Percentiles rank a stretch among this genome's conserved stretches.
phyloP scores from a whole-genome alignment of 2,329 filamentous ascomycete species.

The Fusarium keratoplasticum region DNA sequence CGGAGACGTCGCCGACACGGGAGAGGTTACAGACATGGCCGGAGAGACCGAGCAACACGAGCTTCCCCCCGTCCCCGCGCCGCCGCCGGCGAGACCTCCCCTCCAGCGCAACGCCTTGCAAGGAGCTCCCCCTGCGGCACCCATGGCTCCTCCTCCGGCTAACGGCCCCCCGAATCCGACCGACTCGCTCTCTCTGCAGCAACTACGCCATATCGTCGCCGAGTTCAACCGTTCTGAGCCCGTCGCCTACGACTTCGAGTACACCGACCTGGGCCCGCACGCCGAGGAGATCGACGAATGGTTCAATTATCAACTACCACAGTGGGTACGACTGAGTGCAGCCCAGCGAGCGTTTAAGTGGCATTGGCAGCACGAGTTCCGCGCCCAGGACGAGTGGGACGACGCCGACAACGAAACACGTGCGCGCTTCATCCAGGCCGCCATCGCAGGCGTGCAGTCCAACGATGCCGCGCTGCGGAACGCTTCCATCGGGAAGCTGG shows the following conservation, averaged over 20 bases:
- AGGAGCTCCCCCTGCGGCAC: slow-evolving; percentile 38
- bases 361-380: slow-evolving; percentile 72
- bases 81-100: slow-evolving; percentile 41
- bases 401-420: slow-evolving; percentile 68
- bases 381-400: slow-evolving; percentile 68
- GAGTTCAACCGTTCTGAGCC: slow-evolving; percentile 79
- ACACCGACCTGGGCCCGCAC: slow-evolving; percentile 78
- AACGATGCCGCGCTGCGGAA: slow-evolving; percentile 61
- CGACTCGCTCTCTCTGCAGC: slow-evolving; percentile 81
- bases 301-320: slow-evolving; percentile 92
- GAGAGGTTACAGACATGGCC: slow-evolving; percentile 48
- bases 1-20: slow-evolving; percentile 57
- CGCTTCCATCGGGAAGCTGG: slow-evolving; percentile 66
- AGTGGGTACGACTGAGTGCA: slow-evolving; percentile 81
- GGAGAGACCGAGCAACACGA: slow-evolving; percentile 51
- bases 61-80: slow-evolving; percentile 50
- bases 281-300: slow-evolving; percentile 96
- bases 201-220: slow-evolving; percentile 78
- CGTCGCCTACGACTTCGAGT: slow-evolving; percentile 86
- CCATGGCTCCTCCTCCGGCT: slow-evolving; percentile 46
- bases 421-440: slow-evolving; percentile 66
- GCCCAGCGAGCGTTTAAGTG: slow-evolving; percentile 82
- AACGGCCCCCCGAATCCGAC: slow-evolving; percentile 55
- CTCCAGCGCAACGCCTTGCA: slow-evolving; percentile 48
- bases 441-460: slow-evolving; percentile 59